phyloP scores from a whole-genome alignment of 768 basidiomycete genomes.

The Termitomyces sp. region DNA sequence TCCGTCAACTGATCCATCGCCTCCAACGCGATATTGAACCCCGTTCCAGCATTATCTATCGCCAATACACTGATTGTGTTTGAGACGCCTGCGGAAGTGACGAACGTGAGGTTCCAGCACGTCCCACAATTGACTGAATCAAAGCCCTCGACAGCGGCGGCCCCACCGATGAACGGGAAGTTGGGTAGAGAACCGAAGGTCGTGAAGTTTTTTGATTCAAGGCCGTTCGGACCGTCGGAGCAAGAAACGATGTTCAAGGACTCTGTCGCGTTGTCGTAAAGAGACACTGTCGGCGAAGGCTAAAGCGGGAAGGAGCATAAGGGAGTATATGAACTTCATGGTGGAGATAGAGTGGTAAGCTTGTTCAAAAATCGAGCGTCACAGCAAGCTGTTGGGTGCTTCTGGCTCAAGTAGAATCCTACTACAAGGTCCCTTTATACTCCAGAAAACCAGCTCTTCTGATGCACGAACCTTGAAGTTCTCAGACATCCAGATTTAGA shows the following conservation, averaged over 20 bases:
- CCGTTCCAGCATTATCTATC: conserved; percentile 31
- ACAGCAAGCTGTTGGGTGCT: background rate
- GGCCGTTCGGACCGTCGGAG: conserved; percentile 41
- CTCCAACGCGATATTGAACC: conserved; percentile 20
- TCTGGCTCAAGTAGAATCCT: background rate
- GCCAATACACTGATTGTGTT: conserved; percentile 38
- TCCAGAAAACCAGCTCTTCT: background rate
- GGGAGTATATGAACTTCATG: conserved; percentile 29
- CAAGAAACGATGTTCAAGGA: conserved; percentile 38
- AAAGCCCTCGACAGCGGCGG: conserved; percentile 36
- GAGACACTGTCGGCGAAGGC: conserved; percentile 10
- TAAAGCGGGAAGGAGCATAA: conserved; percentile 6
- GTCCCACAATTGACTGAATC: conserved; percentile 44
- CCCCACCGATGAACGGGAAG: conserved; percentile 52
- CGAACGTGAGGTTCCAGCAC: conserved; percentile 50
- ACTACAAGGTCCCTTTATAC: background rate
- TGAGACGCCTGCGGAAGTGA: conserved; percentile 14
- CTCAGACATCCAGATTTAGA: background rate
- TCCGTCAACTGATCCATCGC: conserved; percentile 31
- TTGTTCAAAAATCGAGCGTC: background rate
- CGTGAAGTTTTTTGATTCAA: conserved; percentile 30
- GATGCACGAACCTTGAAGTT: background rate
- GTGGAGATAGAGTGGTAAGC: background rate
- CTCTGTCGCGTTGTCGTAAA: conserved; percentile 35
- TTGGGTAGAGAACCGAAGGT: conserved; percentile 42